Base-by-base conservation (phyloP, 2,329 filamentous ascomycete genomes). In the Aulographum hederae region DNA sequence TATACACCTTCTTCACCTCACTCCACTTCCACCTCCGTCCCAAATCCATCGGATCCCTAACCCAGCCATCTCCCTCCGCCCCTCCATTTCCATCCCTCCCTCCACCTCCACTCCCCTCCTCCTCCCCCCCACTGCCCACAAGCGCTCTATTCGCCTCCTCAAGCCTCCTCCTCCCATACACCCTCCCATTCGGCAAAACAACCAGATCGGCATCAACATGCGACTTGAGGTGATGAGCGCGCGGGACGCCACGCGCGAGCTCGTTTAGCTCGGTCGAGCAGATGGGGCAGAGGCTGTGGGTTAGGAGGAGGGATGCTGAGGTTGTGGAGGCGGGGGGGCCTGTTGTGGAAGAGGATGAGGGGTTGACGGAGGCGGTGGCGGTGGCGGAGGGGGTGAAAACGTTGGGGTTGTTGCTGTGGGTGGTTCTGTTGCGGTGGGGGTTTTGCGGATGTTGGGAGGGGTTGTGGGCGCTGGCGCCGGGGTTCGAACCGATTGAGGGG, bases 261-360 rank as follows among this genome's bases (percentile, higher is more conserved):
- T 85, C 79, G 51, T 95, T 95, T 34, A 98, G 69, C 55, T 98
- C 89, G 1, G 78, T 89, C 30, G 78, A 89, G 60, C 89, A 98
- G 47, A 98, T 95, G 3, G 89, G 89, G 45, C 89, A 98, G 26
- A 95, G n/a, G n/a, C n/a, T n/a, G n/a, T n/a, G n/a, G n/a, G n/a
- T n/a, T n/a, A n/a, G n/a, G n/a, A n/a, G n/a, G n/a, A n/a, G n/a
- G n/a, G n/a, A 73, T 55, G 13, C 15, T 10, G 26, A 30, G 14
- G 15, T 25, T 21, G 29, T 6, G 31, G 18, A n/a, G 6, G 31
- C 8, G 11, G 46, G n/a, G n/a, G n/a, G n/a, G n/a, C n/a, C n/a
- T n/a, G n/a, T n/a, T n/a, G n/a, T n/a, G n/a, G n/a, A n/a, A n/a
- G n/a, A n/a, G n/a, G n/a, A n/a, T n/a, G n/a, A n/a, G n/a, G n/a